A percentile compares a stretch with the other conserved stretches of the same genome.
These are phyloP conservation scores for Cynara cardunculus DNA, from an alignment of 129 eudicot species.

Conservation along the genomic window DNA sequence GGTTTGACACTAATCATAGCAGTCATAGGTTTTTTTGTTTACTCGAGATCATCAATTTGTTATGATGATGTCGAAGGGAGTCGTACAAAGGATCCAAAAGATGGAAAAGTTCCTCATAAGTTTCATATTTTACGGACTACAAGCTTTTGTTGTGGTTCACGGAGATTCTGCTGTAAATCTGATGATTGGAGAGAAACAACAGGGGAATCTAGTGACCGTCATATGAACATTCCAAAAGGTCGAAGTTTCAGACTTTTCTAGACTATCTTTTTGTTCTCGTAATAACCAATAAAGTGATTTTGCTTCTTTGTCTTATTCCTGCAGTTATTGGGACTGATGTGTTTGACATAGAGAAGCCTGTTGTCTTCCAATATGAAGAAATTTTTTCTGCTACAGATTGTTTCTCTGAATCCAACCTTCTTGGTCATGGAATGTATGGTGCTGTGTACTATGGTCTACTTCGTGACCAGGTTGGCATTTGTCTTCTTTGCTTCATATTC, in stretches of 20 bases:
- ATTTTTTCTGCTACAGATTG: constrained; percentile 62
- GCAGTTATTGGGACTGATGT: constrained; percentile 76
- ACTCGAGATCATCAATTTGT: constrained; percentile 48
- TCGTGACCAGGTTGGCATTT: constrained; percentile 60
- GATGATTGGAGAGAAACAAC: constrained; percentile 44
- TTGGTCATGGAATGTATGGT: constrained; percentile 93
- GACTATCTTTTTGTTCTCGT: neutral
- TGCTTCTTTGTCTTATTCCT: constrained; percentile 12
- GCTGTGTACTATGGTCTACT: constrained; percentile 80
- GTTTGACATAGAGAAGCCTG: constrained; percentile 88
- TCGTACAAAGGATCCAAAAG: constrained; percentile 49
- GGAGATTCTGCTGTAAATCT: constrained; percentile 51
- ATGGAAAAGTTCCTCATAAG: constrained; percentile 46
- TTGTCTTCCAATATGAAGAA: constrained; percentile 68
- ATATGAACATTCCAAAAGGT: constrained; percentile 79
- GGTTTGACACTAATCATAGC: constrained; percentile 49
- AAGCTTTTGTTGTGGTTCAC: constrained; percentile 86
- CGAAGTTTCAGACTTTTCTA: neutral
- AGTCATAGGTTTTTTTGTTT: constrained; percentile 39
- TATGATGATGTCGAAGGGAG: constrained; percentile 31
- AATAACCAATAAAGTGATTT: neutral
- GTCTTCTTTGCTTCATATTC: constrained; percentile 3
- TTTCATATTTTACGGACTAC: constrained; percentile 64
- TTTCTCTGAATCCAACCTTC: constrained; percentile 78
- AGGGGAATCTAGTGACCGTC: constrained; percentile 70